Conservation (phyloP, 352 stramenopile genomes). For the Poterioochromonas sp. region DNA sequence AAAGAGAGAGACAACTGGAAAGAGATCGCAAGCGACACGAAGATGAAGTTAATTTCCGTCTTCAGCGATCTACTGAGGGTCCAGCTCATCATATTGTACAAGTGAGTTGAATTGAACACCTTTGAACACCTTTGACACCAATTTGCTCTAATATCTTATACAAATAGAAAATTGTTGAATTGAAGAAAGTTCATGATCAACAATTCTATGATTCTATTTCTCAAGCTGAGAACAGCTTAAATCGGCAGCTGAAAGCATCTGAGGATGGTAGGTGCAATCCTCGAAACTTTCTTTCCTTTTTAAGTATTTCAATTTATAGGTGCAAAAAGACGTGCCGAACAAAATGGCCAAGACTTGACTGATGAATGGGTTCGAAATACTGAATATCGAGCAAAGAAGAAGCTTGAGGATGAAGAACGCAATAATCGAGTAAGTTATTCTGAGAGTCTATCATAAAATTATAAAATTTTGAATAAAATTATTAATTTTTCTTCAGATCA, state of each 20-base stretch:
- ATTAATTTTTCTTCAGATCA: neutral
- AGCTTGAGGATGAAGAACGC: neutral
- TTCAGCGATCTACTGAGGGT: neutral
- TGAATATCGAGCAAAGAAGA: neutral
- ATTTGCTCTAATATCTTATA: neutral
- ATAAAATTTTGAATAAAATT: too few relatives aligned
- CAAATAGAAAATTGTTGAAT: neutral
- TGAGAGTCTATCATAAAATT: neutral
- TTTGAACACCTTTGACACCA: neutral
- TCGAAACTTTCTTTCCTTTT: neutral
- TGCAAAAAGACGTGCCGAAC: neutral
- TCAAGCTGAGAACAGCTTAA: neutral
- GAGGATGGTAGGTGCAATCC: neutral
- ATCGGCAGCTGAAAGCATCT: neutral
- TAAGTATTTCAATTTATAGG: neutral
- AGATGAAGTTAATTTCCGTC: neutral
- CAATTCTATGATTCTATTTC: neutral
- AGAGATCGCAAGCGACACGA: neutral
- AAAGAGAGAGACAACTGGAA: neutral
- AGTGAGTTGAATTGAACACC: neutral
- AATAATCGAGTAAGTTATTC: neutral
- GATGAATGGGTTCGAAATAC: neutral
- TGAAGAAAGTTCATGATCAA: neutral
- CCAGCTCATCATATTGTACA: slow-evolving; percentile 6
- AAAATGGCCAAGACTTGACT: neutral